phyloP scores from a whole-genome alignment of 768 basidiomycete genomes.

The Dendrothele bispora region DNA sequence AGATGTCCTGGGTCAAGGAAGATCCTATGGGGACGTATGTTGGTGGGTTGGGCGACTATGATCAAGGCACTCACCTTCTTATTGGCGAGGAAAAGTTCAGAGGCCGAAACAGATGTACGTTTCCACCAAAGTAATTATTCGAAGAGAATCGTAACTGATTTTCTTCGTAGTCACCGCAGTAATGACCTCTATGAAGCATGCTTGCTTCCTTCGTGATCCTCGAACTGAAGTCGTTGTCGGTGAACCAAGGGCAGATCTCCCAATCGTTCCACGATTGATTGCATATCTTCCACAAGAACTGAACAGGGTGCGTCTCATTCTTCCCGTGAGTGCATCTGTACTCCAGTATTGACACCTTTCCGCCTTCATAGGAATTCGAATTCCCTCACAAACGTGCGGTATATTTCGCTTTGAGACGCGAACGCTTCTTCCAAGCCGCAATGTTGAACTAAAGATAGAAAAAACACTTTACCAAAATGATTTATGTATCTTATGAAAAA shows the following conservation, averaged over 20 bases:
- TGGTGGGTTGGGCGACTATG: slow-evolving; percentile 11
- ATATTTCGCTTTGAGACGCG: slow-evolving; percentile 7
- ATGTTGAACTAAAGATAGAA: slow-evolving; percentile 7
- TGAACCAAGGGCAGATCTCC: slow-evolving; percentile 35
- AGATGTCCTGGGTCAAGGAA: slow-evolving; percentile 48
- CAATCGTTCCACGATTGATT: slow-evolving; percentile 10
- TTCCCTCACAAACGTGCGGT: slow-evolving; percentile 10
- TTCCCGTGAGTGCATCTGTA: too few species aligned
- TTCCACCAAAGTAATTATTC: not conserved
- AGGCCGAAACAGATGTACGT: slow-evolving; percentile 41
- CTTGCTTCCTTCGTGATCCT: slow-evolving; percentile 42
- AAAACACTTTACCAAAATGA: too few species aligned
- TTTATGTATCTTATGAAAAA: too few species aligned
- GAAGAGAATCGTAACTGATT: not conserved
- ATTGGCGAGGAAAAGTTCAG: slow-evolving; percentile 48
- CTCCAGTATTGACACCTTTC: not conserved
- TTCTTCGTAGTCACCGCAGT: slow-evolving; percentile 24
- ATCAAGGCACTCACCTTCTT: slow-evolving; percentile 41
- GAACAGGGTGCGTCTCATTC: slow-evolving; percentile 6
- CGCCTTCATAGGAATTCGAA: slow-evolving; percentile 9
- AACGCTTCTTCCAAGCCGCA: slow-evolving; percentile 12
- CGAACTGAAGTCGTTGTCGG: slow-evolving; percentile 40
- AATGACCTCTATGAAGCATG: slow-evolving; percentile 39
- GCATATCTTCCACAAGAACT: slow-evolving; percentile 12
- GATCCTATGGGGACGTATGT: slow-evolving; percentile 26